Base-by-base conservation (phyloP, 768 basidiomycete species). In the Sarcomyxa edulis region DNA sequence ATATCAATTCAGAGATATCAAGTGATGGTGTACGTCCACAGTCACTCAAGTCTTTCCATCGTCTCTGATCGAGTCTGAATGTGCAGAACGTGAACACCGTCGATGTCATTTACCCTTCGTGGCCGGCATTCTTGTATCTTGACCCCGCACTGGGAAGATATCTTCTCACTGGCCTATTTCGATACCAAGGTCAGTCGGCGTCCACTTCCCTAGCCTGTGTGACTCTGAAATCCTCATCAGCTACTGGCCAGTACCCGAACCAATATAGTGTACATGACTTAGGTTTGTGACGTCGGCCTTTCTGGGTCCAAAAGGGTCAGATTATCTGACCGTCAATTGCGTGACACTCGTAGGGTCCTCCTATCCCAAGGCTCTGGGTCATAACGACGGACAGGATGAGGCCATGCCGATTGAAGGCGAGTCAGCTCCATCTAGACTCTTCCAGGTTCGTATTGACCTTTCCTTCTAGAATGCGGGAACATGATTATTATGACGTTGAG, bases 201-300 rank as follows among this genome's bases (percentile, higher is more conserved):
- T n/a, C n/a, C n/a, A n/a, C n/a, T n/a, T n/a, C n/a, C n/a, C n/a
- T n/a, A n/a, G n/a, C n/a, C n/a, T n/a, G n/a, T n/a, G n/a, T n/a
- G n/a, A n/a, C n/a, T n/a, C n/a, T n/a, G n/a, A n/a, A n/a, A n/a
- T n/a, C n/a, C n/a, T n/a, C n/a, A n/a, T n/a, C n/a, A n/a, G 78
- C 75, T 1, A 72, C 71, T 1, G 80, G 80, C 0, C 72, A 74
- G 41, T 83, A 82, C 52, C 78, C 81, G 7, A 74, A 80, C 51
- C 71, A 72, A 49, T 83, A 74, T 68, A 73, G 72, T 37, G 66
- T 77, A 2, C 80, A 81, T 50, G 78, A 81, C 44, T 69, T 83
- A 21, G 38, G 38, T 31, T 23, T 11, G 16, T 19, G 21, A 9
- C 30, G 30, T 30, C 14, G 10, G 2, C 7, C 22, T 10, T 4